Percentiles rank a stretch among this genome's conserved stretches.
phyloP scores from a whole-genome alignment of 352 stramenopile genomes.

The Blastocystis sp. region DNA sequence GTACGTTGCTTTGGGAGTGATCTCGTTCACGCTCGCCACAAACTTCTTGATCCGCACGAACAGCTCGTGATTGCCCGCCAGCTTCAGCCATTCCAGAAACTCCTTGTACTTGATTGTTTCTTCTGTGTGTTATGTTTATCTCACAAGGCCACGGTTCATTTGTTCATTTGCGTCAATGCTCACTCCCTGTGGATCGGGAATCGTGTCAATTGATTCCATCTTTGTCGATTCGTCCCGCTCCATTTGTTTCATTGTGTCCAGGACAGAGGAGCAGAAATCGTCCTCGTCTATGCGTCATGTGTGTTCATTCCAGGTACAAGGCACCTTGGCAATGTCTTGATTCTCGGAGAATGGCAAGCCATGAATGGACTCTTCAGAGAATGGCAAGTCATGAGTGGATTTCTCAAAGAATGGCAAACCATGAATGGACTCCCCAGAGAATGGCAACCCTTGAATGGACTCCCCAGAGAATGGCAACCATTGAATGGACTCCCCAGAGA shows the following conservation, averaged over 20 bases:
- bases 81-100: constrained; percentile 48
- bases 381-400: too few species aligned
- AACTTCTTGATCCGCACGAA: constrained; percentile 54
- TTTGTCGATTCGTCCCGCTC: constrained; percentile 25
- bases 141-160: constrained; percentile 14
- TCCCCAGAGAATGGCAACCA: too few species aligned
- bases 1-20: not conserved
- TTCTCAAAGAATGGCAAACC: too few species aligned
- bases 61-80: constrained; percentile 25
- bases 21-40: constrained; percentile 18
- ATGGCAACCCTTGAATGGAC: too few species aligned
- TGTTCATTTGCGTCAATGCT: constrained; percentile 60
- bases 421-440: too few species aligned
- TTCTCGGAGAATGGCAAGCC: too few species aligned
- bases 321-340: too few species aligned
- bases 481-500: too few species aligned
- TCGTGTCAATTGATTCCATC: not conserved
- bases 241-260: constrained; percentile 25
- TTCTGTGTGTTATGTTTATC: not conserved
- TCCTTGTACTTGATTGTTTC: constrained; percentile 43
- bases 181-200: constrained; percentile 3
- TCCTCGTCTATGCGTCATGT: not conserved
- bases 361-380: too few species aligned
- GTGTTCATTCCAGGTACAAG: too few species aligned
- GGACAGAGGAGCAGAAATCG: not conserved